phyloP scores from a whole-genome alignment of 108 stramenopile genomes.

The Asterionellopsis glacialis region DNA sequence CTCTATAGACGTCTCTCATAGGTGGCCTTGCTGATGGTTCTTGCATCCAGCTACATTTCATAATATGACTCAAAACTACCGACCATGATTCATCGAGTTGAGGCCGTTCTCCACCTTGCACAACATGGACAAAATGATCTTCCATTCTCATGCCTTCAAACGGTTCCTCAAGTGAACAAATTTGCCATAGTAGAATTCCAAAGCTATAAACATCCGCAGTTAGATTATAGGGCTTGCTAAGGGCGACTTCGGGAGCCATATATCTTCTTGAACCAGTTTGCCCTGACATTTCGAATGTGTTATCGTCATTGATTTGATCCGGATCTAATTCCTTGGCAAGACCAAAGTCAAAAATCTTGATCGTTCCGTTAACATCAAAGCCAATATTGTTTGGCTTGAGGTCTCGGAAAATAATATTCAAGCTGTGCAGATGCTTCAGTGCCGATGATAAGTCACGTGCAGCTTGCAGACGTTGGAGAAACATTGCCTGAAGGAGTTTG shows the following conservation, averaged over 20 bases:
- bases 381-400: slow-evolving; percentile 36
- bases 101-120: slow-evolving; percentile 49
- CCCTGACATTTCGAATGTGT: slow-evolving; percentile 65
- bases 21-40: slow-evolving; percentile 61
- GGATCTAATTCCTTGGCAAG: slow-evolving; percentile 57
- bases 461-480: slow-evolving; percentile 54
- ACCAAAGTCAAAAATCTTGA: slow-evolving; percentile 66
- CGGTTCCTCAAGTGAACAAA: slow-evolving; percentile 52
- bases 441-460: slow-evolving; percentile 77
- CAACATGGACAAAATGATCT: slow-evolving; percentile 43
- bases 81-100: slow-evolving; percentile 56
- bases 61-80: slow-evolving; percentile 52
- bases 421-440: slow-evolving; percentile 61
- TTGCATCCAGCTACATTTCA: slow-evolving; percentile 63
- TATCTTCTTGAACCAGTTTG: slow-evolving; percentile 71
- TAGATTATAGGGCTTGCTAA: slow-evolving; percentile 73
- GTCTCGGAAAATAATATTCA: slow-evolving; percentile 71
- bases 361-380: slow-evolving; percentile 37
- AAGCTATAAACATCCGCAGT: slow-evolving; percentile 69
- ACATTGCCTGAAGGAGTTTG: not conserved
- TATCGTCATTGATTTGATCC: slow-evolving; percentile 25
- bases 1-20: slow-evolving; percentile 55
- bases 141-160: slow-evolving; percentile 55
- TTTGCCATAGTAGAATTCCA: slow-evolving; percentile 71
- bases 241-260: slow-evolving; percentile 45